These are phyloP conservation scores for Globisporangium perplexum DNA, from an alignment of 352 stramenopile species.

Conservation along the genomic window DNA sequence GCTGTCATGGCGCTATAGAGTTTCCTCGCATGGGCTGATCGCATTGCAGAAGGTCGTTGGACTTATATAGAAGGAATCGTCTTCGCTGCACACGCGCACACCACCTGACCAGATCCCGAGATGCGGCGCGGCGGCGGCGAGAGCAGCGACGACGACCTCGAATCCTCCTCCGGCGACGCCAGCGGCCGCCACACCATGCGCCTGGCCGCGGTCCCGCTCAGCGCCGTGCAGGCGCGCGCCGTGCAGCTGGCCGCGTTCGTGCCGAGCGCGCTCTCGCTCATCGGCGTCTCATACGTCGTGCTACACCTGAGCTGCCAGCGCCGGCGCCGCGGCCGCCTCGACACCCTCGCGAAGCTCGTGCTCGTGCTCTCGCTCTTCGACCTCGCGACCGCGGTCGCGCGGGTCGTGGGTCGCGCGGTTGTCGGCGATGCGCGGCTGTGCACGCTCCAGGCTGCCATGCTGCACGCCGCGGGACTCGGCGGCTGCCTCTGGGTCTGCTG, in stretches of 20 bases:
- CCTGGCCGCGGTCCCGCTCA: constrained; percentile 13
- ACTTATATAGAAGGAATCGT: neutral
- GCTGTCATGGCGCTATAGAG: no score
- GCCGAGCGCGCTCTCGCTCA: constrained; percentile 48
- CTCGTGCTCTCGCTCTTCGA: constrained; percentile 70
- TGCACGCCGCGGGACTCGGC: constrained; percentile 46
- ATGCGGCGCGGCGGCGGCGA: neutral
- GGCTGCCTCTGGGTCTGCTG: constrained; percentile 72
- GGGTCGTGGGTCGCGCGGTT: constrained; percentile 47
- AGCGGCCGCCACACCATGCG: neutral
- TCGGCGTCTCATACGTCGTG: constrained; percentile 62
- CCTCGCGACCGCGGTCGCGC: constrained; percentile 39
- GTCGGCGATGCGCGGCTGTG: constrained; percentile 40
- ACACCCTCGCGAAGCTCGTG: constrained; percentile 70
- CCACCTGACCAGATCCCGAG: neutral
- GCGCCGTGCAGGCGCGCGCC: constrained; percentile 16
- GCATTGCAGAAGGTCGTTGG: no score
- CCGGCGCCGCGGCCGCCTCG: constrained; percentile 21
- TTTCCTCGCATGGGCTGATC: no score
- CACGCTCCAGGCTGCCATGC: constrained; percentile 44
- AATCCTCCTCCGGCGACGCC: constrained; percentile 1
- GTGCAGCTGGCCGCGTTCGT: constrained; percentile 43
- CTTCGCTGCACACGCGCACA: no score
- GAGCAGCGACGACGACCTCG: neutral
- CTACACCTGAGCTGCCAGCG: constrained; percentile 39